Conservation (phyloP, 352 stramenopile species). For the Achlya hypogyna region DNA sequence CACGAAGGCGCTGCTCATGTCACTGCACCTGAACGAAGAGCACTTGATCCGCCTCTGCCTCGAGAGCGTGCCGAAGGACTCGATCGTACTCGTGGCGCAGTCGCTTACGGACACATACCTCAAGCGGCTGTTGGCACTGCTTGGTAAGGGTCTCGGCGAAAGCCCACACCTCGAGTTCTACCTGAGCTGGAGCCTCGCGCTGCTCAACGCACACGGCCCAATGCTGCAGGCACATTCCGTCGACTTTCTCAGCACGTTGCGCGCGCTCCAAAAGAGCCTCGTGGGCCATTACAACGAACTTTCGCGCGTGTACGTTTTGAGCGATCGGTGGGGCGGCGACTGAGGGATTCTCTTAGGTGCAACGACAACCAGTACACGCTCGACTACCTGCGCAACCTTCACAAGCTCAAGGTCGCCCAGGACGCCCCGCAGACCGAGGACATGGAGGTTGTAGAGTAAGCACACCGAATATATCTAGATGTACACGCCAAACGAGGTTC, state of each 20-base stretch:
- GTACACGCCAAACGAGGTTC: too few species aligned
- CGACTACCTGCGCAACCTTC: conserved; percentile 51
- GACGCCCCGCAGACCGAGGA: not conserved
- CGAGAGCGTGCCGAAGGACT: conserved; percentile 83
- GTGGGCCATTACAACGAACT: conserved; percentile 75
- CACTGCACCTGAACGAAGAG: conserved; percentile 95
- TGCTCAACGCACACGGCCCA: conserved; percentile 91
- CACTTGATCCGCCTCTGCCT: conserved; percentile 87
- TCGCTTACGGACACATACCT: conserved; percentile 88
- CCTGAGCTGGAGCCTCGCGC: conserved; percentile 90
- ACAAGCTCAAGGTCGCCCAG: conserved; percentile 9
- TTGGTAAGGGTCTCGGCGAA: conserved; percentile 88
- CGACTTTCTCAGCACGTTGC: conserved; percentile 72
- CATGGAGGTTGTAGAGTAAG: too few species aligned
- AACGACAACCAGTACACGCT: conserved; percentile 87
- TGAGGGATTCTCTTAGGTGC: conserved; percentile 36
- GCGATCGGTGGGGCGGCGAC: not conserved
- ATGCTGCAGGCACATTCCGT: conserved; percentile 63
- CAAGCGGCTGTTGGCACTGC: conserved; percentile 85
- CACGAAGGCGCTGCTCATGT: conserved; percentile 91
- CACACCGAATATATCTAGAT: too few species aligned
- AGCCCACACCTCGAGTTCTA: conserved; percentile 98
- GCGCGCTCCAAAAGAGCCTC: conserved; percentile 82
- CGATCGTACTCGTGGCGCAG: conserved; percentile 86
- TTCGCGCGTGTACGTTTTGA: conserved; percentile 58